Percentiles rank a stretch among this genome's conserved stretches.
These are phyloP conservation scores for Rhinocladiella mackenziei DNA, from an alignment of 2,329 filamentous ascomycete genomes.

Conservation along the genomic window DNA sequence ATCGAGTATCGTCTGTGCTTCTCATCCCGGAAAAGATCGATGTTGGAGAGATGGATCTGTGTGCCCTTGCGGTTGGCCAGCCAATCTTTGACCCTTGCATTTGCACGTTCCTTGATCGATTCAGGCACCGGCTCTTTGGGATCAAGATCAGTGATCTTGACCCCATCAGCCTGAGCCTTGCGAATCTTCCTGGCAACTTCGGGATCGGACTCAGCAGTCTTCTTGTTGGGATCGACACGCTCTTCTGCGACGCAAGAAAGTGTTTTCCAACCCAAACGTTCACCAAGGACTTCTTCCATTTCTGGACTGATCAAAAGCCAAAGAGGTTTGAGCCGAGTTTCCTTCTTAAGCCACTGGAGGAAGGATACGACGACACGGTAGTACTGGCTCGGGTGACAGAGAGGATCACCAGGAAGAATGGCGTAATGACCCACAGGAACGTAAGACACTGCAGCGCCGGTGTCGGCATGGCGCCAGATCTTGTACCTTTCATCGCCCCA, in stretches of 20 bases:
- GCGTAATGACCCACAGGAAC: constrained; percentile 72
- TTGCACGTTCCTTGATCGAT: constrained; percentile 64
- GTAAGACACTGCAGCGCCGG: constrained; percentile 80
- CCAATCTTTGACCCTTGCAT: constrained; percentile 75
- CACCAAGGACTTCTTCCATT: constrained; percentile 73
- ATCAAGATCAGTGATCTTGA: constrained; percentile 71
- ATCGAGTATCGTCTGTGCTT: constrained; percentile 83
- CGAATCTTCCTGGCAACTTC: constrained; percentile 71
- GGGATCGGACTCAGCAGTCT: constrained; percentile 61
- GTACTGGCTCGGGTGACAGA: constrained; percentile 77
- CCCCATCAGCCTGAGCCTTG: constrained; percentile 74
- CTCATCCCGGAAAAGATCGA: constrained; percentile 80
- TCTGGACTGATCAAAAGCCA: constrained; percentile 84
- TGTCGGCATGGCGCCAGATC: constrained; percentile 75
- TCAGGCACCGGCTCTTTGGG: constrained; percentile 61
- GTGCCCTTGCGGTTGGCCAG: constrained; percentile 72
- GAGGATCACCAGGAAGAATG: constrained; percentile 80
- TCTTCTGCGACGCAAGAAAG: constrained; percentile 86
- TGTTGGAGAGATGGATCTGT: constrained; percentile 86
- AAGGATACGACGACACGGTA: constrained; percentile 68
- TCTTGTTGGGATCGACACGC: constrained; percentile 70
- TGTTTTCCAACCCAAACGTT: constrained; percentile 79
- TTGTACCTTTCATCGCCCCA: constrained; percentile 88
- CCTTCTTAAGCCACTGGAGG: constrained; percentile 68
- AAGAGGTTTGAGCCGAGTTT: constrained; percentile 69